These are phyloP conservation scores for Herpetospermum pedunculosum DNA, from an alignment of 306 rosid species.

Conservation along the genomic window DNA sequence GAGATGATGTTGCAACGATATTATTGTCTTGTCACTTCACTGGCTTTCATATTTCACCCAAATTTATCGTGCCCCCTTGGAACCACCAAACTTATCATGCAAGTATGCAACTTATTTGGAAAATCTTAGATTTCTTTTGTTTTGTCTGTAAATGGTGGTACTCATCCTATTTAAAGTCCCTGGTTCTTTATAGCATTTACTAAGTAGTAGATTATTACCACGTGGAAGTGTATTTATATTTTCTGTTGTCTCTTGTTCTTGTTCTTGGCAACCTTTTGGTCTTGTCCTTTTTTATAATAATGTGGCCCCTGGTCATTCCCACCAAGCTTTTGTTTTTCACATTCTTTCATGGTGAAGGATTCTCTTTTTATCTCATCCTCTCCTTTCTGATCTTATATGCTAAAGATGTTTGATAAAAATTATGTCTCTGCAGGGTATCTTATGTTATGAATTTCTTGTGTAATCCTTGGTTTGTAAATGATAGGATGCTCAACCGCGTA, in stretches of 20 bases:
- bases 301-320: not conserved
- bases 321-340: not conserved
- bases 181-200: not conserved
- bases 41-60: not conserved
- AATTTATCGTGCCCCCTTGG: not conserved
- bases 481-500: constrained; percentile 79
- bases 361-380: not conserved
- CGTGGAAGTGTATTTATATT: not conserved
- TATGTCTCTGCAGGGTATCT: not conserved
- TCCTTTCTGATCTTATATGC: not conserved
- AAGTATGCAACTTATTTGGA: not conserved
- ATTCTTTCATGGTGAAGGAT: not conserved
- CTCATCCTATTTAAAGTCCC: not conserved
- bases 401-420: not conserved
- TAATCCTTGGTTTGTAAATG: constrained; percentile 19
- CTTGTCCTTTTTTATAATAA: not conserved
- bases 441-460: constrained; percentile 6
- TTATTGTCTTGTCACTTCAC: not conserved
- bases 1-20: not conserved
- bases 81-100: not conserved
- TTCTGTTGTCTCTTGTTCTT: not conserved
- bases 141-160: not conserved
- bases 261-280: not conserved
- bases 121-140: not conserved
- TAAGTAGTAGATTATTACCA: not conserved